Percentiles rank a stretch among this genome's conserved stretches.
Conservation (phyloP, 495 filamentous ascomycete species). For the Tuber microsphaerosporum region DNA sequence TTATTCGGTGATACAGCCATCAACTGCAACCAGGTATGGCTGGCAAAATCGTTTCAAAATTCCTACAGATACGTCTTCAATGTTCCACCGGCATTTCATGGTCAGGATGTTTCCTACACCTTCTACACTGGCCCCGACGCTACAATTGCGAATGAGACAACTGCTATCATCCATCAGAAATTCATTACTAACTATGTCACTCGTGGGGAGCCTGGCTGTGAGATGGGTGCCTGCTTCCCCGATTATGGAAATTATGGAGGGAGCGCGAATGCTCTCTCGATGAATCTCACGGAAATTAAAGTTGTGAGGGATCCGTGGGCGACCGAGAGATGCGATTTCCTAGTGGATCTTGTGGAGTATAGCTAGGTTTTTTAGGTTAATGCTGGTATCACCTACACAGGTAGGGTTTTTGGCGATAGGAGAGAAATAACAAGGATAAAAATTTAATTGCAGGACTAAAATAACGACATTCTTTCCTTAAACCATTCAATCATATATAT, state of each 20-base stretch:
- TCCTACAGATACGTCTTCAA: slow-evolving; percentile 57
- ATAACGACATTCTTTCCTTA: not conserved
- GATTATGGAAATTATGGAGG: slow-evolving; percentile 24
- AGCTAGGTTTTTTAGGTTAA: not conserved
- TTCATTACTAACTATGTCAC: slow-evolving; percentile 27
- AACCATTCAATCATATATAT: not conserved
- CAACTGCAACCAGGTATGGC: slow-evolving; percentile 49
- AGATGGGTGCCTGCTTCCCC: slow-evolving; percentile 16
- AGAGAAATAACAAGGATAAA: not conserved
- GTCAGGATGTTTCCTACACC: slow-evolving; percentile 51
- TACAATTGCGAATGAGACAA: slow-evolving; percentile 29
- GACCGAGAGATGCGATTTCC: slow-evolving; percentile 25
- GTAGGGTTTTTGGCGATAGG: not conserved
- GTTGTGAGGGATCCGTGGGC: slow-evolving; percentile 27
- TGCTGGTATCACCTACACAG: not conserved
- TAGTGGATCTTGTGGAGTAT: slow-evolving; percentile 11
- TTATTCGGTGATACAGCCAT: slow-evolving; percentile 41
- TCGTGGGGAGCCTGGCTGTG: slow-evolving; percentile 28
- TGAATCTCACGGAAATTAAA: slow-evolving; percentile 24
- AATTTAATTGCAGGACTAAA: not conserved
- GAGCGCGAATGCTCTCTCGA: slow-evolving; percentile 13
- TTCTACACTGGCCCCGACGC: slow-evolving; percentile 50
- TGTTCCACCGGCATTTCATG: slow-evolving; percentile 54
- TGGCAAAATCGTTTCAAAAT: slow-evolving; percentile 49
- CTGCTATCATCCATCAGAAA: slow-evolving; percentile 38